These are phyloP conservation scores for Cystobasidium sp. DNA, from an alignment of 1,284 basidiomycete species.

Conservation along the genomic window DNA sequence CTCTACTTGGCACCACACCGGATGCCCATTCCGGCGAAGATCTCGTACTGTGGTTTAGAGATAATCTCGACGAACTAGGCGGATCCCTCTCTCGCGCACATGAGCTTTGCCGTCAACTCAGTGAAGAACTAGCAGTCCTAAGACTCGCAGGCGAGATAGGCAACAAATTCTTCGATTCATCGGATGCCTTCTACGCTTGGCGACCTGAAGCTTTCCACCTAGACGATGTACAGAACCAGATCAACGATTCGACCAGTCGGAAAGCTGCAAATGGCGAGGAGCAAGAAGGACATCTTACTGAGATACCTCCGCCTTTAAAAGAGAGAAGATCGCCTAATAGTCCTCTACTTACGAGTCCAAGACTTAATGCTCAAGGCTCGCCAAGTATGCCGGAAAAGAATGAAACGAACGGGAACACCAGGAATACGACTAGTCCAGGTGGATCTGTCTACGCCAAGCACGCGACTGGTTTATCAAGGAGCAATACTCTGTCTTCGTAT, in stretches of 20 bases:
- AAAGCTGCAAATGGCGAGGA: conserved; percentile 5
- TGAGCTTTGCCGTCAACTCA: conserved; percentile 47
- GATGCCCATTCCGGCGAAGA: conserved; percentile 50
- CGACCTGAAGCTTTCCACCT: conserved; percentile 48
- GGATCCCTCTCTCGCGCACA: conserved; percentile 37
- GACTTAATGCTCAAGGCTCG: background rate
- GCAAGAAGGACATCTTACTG: conserved; percentile 26
- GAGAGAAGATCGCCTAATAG: conserved; percentile 13
- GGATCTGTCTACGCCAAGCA: background rate
- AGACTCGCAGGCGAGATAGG: conserved; percentile 50
- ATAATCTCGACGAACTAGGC: conserved; percentile 45
- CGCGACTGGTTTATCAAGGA: conserved; percentile 18
- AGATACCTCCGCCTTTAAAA: conserved; percentile 24
- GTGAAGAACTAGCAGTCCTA: conserved; percentile 47
- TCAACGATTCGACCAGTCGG: conserved; percentile 11
- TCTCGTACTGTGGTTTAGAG: conserved; percentile 47
- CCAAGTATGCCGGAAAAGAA: conserved; percentile 21
- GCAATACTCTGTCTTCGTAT: conserved; percentile 37
- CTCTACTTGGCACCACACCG: conserved; percentile 49
- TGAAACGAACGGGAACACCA: background rate
- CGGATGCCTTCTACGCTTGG: conserved; percentile 49
- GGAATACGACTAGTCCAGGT: background rate
- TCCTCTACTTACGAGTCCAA: conserved; percentile 24
- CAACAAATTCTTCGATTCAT: conserved; percentile 48
- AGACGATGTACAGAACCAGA: conserved; percentile 40